A percentile compares a stretch with the other conserved stretches of the same genome.
Evolutionary conservation across 139 green algal genomes (phyloP).

Genomic region (Picochlorum sp.): DNA sequence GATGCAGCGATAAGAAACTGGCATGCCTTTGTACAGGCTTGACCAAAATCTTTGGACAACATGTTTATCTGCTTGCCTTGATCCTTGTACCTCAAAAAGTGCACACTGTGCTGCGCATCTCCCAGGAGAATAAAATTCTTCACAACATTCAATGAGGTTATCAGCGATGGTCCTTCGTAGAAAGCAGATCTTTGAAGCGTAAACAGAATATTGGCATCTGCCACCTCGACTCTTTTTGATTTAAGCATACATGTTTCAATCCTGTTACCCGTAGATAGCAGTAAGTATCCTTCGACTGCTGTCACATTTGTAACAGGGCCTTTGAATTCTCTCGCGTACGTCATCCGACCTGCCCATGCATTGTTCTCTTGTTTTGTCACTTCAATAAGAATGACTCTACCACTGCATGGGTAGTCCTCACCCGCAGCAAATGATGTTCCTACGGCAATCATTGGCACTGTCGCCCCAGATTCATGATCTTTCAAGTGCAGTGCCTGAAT

Average conservation of each 20-base stretch:
- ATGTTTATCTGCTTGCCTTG: conserved; percentile 39
- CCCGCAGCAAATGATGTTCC: conserved; percentile 42
- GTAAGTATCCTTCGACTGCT: conserved; percentile 41
- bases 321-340: conserved; percentile 33
- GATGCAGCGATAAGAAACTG: conserved; percentile 70
- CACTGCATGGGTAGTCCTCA: conserved; percentile 76
- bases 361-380: conserved; percentile 14
- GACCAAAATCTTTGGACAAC: conserved; percentile 64
- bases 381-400: conserved; percentile 69
- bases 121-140: conserved; percentile 83
- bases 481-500: conserved; percentile 42
- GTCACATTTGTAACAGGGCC: conserved; percentile 38
- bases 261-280: conserved; percentile 48
- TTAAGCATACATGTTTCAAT: conserved; percentile 50
- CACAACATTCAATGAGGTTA: conserved; percentile 50
- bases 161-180: conserved; percentile 62
- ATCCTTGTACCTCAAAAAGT: conserved; percentile 69
- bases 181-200: conserved; percentile 48
- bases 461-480: conserved; percentile 31
- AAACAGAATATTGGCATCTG: background rate
- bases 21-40: conserved; percentile 30
- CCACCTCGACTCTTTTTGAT: conserved; percentile 2
- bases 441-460: conserved; percentile 46
- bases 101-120: conserved; percentile 54
- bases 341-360: conserved; percentile 9